phyloP scores from a whole-genome alignment of 352 stramenopile genomes.

The Pythium insidiosum region DNA sequence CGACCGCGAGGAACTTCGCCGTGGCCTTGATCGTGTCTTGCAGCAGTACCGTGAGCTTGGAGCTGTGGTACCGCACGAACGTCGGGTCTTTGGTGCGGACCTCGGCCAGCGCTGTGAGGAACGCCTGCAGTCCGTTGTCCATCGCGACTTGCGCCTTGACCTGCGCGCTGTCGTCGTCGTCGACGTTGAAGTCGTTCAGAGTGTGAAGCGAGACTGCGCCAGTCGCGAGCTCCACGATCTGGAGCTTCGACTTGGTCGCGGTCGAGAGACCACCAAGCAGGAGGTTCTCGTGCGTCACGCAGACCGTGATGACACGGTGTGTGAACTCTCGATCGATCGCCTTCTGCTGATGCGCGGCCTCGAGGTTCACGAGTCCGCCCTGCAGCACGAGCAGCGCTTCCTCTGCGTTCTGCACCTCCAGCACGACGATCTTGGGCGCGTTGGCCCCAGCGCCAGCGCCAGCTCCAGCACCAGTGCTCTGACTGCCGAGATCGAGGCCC shows the following conservation, averaged over 20 bases:
- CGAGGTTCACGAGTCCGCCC: conserved; percentile 40
- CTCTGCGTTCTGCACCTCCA: conserved; percentile 56
- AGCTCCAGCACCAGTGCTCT: no score
- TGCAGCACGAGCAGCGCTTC: conserved; percentile 54
- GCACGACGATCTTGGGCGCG: conserved; percentile 35
- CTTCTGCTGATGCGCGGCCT: conserved; percentile 11
- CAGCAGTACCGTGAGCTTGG: conserved; percentile 70
- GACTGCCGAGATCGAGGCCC: conserved; percentile 52
- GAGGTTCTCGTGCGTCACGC: conserved; percentile 44
- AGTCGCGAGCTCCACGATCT: conserved; percentile 60
- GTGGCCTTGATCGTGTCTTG: conserved; percentile 65
- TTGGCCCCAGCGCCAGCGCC: conserved; percentile 11
- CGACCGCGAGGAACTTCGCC: conserved; percentile 45
- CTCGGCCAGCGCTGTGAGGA: conserved; percentile 45
- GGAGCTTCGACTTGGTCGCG: conserved; percentile 51
- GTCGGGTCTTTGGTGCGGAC: conserved; percentile 32
- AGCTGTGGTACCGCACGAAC: conserved; percentile 72
- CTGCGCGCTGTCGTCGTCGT: conserved; percentile 18
- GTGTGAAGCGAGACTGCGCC: no score
- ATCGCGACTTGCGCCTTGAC: conserved; percentile 44
- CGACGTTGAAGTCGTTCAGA: background rate
- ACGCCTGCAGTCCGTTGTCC: conserved; percentile 45
- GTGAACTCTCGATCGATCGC: conserved; percentile 26
- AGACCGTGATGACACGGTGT: conserved; percentile 61
- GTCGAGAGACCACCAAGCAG: conserved; percentile 17